phyloP scores from a whole-genome alignment of 257 asterid genomes.

The Primulina huaijiensis region DNA sequence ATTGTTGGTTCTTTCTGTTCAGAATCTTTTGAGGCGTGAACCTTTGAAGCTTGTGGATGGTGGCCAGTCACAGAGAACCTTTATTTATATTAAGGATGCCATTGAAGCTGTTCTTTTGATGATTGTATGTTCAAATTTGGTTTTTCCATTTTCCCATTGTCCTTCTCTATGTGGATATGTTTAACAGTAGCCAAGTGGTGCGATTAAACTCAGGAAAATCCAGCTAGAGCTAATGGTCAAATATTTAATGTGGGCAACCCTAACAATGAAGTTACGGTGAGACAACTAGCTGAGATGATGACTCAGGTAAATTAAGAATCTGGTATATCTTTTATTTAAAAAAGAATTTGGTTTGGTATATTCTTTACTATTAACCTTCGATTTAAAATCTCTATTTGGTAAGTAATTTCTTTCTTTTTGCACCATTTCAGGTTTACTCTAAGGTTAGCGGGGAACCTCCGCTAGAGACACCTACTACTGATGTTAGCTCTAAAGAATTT shows the following conservation, averaged over 20 bases:
- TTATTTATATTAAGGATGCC: slow-evolving; percentile 68
- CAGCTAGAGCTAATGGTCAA: slow-evolving; percentile 72
- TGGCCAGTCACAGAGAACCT: slow-evolving; percentile 70
- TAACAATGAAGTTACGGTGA: slow-evolving; percentile 67
- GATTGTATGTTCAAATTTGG: slow-evolving; percentile 44
- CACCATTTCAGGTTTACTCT: slow-evolving; percentile 46
- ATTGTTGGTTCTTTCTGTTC: slow-evolving; percentile 22
- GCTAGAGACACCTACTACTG: slow-evolving; percentile 53
- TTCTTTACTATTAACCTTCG: not conserved
- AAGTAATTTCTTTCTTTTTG: not conserved
- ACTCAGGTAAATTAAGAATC: slow-evolving; percentile 38
- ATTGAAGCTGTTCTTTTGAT: slow-evolving; percentile 71
- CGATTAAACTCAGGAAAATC: slow-evolving; percentile 51
- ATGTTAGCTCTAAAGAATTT: slow-evolving; percentile 68
- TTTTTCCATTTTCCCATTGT: slow-evolving; percentile 4
- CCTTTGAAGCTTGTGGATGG: slow-evolving; percentile 76
- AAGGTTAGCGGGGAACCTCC: slow-evolving; percentile 67
- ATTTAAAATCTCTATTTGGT: not conserved
- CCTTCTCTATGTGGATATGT: not conserved
- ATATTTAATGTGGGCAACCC: slow-evolving; percentile 77
- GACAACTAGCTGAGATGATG: slow-evolving; percentile 81
- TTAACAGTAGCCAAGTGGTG: slow-evolving; percentile 21
- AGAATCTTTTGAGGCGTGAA: slow-evolving; percentile 63
- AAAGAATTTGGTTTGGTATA: too few species aligned
- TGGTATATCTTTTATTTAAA: not conserved